A percentile compares a stretch with the other conserved stretches of the same genome.
phyloP scores from a whole-genome alignment of 176 grass and related monocot genomes.

The Guadua angustifolia region DNA sequence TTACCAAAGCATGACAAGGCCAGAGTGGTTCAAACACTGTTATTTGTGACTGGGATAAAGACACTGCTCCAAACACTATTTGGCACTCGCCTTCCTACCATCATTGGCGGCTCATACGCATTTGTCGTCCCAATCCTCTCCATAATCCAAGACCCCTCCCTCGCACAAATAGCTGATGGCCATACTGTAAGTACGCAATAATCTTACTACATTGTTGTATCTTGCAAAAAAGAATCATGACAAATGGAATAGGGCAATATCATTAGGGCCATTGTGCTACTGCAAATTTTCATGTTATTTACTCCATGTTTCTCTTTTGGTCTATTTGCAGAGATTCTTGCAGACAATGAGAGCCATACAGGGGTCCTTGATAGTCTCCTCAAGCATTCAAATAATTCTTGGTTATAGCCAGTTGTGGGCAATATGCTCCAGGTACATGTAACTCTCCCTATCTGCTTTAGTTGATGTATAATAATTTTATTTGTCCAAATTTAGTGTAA shows the following conservation, averaged over 20 bases:
- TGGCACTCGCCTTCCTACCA: conserved; percentile 85
- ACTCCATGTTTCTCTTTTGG: conserved; percentile 9
- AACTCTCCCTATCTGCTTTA: conserved; percentile 12
- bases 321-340: conserved; percentile 71
- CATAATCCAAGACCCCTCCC: conserved; percentile 73
- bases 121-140: conserved; percentile 82
- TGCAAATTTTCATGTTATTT: neutral
- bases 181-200: conserved; percentile 55
- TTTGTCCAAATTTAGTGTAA: neutral
- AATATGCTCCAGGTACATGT: conserved; percentile 87
- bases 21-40: conserved; percentile 85
- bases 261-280: neutral
- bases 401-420: conserved; percentile 96
- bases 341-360: conserved; percentile 90
- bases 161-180: conserved; percentile 64
- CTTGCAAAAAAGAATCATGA: neutral
- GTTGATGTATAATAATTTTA: neutral
- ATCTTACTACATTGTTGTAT: neutral
- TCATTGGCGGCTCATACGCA: conserved; percentile 85
- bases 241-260: neutral
- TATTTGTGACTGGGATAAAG: conserved; percentile 95
- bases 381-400: conserved; percentile 97
- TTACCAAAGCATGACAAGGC: conserved; percentile 68
- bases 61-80: conserved; percentile 91
- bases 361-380: conserved; percentile 85